Percentiles rank a stretch among this genome's conserved stretches.
Evolutionary conservation across 495 filamentous ascomycete genomes (phyloP).

Genomic region (Xylaria grammica): DNA sequence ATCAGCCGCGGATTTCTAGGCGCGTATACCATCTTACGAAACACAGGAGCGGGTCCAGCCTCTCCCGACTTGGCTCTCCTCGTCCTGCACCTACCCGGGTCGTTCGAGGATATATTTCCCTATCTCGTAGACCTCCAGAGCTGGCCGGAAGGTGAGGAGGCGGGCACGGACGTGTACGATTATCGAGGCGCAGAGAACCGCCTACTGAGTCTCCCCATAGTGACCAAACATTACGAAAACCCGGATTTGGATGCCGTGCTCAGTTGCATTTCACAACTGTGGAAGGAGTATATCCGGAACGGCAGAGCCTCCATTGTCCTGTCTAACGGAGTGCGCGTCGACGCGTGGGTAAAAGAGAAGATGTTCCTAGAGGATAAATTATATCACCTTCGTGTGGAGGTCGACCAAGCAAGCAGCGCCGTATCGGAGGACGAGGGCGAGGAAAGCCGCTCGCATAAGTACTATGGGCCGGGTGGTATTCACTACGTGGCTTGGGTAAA

Average conservation of each 20-base stretch:
- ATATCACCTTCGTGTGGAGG: slow-evolving; percentile 25
- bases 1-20: not conserved
- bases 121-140: not conserved
- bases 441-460: too few relatives aligned
- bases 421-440: too few relatives aligned
- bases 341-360: not conserved
- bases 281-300: not conserved
- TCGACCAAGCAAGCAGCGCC: slow-evolving; percentile 15
- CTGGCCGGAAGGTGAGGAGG: not conserved
- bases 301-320: not conserved
- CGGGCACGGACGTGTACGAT: too few relatives aligned
- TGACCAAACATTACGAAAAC: not conserved
- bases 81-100: not conserved
- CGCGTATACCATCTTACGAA: not conserved
- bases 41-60: not conserved
- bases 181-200: too few relatives aligned
- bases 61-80: not conserved
- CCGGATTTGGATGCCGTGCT: not conserved
- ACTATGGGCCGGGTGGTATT: too few relatives aligned
- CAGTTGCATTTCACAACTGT: not conserved
- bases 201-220: not conserved
- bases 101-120: not conserved
- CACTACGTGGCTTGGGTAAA: too few relatives aligned
- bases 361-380: not conserved
- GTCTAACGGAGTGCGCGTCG: not conserved